These are phyloP conservation scores for Rhizophora apiculata DNA, from an alignment of 345 rosid species.

Conservation along the genomic window DNA sequence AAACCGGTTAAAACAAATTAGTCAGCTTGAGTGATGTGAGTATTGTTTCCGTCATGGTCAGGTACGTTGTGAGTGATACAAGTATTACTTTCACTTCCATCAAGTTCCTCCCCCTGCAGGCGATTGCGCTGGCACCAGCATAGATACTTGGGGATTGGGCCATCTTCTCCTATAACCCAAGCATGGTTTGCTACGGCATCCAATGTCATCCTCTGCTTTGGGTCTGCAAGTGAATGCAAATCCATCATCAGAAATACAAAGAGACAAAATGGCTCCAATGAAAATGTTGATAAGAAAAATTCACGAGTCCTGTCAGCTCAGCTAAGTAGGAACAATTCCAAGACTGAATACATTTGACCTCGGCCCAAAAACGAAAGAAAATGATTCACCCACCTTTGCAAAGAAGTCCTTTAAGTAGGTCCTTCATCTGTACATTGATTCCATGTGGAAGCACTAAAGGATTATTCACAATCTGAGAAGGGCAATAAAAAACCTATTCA, in stretches of 20 bases:
- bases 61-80: neutral
- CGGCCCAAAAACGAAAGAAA: too few relatives aligned
- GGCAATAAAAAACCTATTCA: neutral
- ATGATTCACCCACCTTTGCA: conserved; percentile 62
- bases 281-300: neutral
- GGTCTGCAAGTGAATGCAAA: conserved; percentile 49
- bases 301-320: neutral
- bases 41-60: conserved; percentile 5
- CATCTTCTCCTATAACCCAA: conserved; percentile 75
- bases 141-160: conserved; percentile 53
- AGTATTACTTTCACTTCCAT: conserved; percentile 15
- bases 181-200: conserved; percentile 62
- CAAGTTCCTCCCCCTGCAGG: conserved; percentile 28
- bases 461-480: conserved; percentile 68
- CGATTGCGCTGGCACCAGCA: conserved; percentile 84
- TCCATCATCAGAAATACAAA: neutral
- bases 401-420: conserved; percentile 80
- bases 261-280: neutral
- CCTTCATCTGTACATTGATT: conserved; percentile 62
- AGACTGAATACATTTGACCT: too few relatives aligned
- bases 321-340: neutral
- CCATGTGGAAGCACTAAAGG: conserved; percentile 60
- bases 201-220: conserved; percentile 65
- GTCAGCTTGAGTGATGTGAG: conserved; percentile 17
- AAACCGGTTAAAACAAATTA: conserved; percentile 3